Conservation (phyloP, 106 monocot species). For the Platanthera zijinensis region DNA sequence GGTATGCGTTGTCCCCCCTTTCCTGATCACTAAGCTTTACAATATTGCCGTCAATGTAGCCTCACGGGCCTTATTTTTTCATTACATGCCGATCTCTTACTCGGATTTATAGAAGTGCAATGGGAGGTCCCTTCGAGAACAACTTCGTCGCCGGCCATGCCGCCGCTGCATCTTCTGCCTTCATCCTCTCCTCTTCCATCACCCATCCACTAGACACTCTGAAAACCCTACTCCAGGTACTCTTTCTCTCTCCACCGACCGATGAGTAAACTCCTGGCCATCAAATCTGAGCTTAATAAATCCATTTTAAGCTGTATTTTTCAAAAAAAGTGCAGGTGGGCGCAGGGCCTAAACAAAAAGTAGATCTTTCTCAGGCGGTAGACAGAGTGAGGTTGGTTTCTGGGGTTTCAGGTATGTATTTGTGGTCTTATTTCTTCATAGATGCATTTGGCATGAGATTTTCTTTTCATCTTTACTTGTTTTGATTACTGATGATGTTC, state of each 20-base stretch:
- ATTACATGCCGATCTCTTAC: no score
- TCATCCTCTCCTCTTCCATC: slow-evolving; percentile 40
- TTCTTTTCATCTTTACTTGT: neutral
- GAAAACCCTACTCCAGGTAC: slow-evolving; percentile 88
- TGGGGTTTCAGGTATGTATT: slow-evolving; percentile 43
- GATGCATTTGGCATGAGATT: neutral
- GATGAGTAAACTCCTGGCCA: neutral
- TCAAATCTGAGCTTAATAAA: neutral
- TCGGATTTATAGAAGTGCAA: neutral
- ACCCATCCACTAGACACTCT: slow-evolving; percentile 83
- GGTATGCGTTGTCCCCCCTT: no score
- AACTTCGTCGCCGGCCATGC: slow-evolving; percentile 64
- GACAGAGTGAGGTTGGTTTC: slow-evolving; percentile 48
- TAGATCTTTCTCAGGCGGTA: slow-evolving; percentile 49
- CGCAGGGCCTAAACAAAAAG: slow-evolving; percentile 34
- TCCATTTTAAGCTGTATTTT: neutral
- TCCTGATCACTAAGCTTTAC: no score
- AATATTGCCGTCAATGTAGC: no score
- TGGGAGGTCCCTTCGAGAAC: slow-evolving; percentile 42
- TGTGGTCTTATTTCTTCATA: neutral
- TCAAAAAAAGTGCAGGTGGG: slow-evolving; percentile 30
- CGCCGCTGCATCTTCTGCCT: slow-evolving; percentile 34
- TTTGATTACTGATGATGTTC: neutral
- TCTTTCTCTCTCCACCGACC: neutral
- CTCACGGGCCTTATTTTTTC: no score